Percentiles rank a stretch among this genome's conserved stretches.
Evolutionary conservation across 2,329 filamentous ascomycete species (phyloP).

Genomic region (Ceratocystis cacaofunesta): DNA sequence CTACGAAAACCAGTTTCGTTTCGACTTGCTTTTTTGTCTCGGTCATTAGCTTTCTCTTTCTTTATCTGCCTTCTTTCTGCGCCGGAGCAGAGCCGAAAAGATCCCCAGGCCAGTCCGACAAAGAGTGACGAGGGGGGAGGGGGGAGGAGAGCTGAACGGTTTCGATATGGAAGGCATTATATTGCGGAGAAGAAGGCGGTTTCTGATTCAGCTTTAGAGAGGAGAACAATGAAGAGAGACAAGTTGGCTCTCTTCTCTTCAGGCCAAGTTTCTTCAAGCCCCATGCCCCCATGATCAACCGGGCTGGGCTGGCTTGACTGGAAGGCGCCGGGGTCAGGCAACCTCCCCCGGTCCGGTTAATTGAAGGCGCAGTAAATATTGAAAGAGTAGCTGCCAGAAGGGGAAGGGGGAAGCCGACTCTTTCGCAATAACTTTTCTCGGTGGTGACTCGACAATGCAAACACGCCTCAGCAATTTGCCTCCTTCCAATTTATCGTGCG

Average conservation of each 20-base stretch:
- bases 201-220: background rate
- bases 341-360: background rate
- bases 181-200: conserved; percentile 3
- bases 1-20: background rate
- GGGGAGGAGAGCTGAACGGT: too few relatives aligned
- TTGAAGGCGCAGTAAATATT: background rate
- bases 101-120: too few relatives aligned
- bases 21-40: background rate
- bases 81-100: background rate
- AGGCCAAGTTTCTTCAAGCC: background rate
- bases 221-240: too few relatives aligned
- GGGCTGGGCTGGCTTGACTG: background rate
- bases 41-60: background rate
- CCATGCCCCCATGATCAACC: background rate
- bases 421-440: background rate
- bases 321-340: background rate
- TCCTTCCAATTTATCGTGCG: background rate
- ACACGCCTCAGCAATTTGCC: background rate
- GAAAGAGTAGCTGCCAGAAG: background rate
- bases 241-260: too few relatives aligned
- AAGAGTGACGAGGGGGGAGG: too few relatives aligned
- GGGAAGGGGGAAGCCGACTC: background rate
- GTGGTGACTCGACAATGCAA: background rate
- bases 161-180: background rate
- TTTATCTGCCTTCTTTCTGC: background rate